Conservation (phyloP, 2,329 filamentous ascomycete genomes). For the Scedosporium aurantiacum region DNA sequence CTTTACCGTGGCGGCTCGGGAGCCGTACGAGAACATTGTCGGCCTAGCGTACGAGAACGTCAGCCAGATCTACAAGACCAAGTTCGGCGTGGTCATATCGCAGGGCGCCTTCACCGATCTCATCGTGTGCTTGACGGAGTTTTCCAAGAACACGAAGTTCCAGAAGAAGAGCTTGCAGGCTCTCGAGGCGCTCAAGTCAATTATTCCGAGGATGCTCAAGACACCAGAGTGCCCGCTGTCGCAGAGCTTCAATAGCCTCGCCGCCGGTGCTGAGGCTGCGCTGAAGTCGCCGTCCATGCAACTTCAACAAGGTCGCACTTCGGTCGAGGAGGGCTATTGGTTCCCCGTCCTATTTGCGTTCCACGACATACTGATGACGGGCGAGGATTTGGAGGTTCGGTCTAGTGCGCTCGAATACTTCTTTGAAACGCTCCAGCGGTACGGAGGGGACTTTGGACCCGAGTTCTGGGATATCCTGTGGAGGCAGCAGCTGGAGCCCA, state of each 20-base stretch:
- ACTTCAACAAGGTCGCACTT: slow-evolving; percentile 62
- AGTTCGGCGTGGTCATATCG: slow-evolving; percentile 90
- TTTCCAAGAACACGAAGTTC: slow-evolving; percentile 97
- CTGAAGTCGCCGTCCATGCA: slow-evolving; percentile 30
- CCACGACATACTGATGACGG: slow-evolving; percentile 98
- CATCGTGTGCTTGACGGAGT: slow-evolving; percentile 92
- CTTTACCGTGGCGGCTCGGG: slow-evolving; percentile 88
- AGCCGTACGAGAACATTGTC: slow-evolving; percentile 90
- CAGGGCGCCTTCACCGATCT: slow-evolving; percentile 96
- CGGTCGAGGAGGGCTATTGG: slow-evolving; percentile 95
- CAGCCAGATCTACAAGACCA: slow-evolving; percentile 85
- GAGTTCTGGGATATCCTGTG: slow-evolving; percentile 99
- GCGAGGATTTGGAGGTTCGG: slow-evolving; percentile 92
- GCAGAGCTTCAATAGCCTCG: slow-evolving; percentile 36
- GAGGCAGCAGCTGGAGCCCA: slow-evolving; percentile 92
- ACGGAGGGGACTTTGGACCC: slow-evolving; percentile 80
- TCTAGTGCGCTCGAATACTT: slow-evolving; percentile 88
- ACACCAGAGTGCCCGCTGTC: slow-evolving; percentile 92
- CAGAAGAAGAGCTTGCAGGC: slow-evolving; percentile 97
- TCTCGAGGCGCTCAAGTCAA: slow-evolving; percentile 87
- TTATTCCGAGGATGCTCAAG: slow-evolving; percentile 87
- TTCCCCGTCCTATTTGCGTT: slow-evolving; percentile 97
- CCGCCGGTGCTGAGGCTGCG: slow-evolving; percentile 31
- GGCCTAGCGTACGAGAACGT: slow-evolving; percentile 94
- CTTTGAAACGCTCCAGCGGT: slow-evolving; percentile 82